Base-by-base conservation (phyloP, 2,329 filamentous ascomycete genomes). In the Curvularia sp. region DNA sequence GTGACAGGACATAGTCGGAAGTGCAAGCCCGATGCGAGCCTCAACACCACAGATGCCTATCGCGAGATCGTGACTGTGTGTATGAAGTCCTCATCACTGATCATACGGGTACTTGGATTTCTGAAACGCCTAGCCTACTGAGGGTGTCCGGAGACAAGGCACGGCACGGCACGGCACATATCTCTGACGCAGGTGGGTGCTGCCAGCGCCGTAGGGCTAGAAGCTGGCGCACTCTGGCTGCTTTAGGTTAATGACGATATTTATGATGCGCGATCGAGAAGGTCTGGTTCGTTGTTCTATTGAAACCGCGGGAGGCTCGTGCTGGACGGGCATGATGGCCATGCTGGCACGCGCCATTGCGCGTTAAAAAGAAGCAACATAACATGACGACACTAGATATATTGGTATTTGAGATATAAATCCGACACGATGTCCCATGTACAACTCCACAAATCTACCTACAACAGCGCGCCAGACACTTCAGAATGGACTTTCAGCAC, bases 261-360 rank as follows among this genome's bases (percentile, higher is more conserved):
- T 65, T 25, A 65, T 6, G 73, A 68, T 10, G 60, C 79, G 25
- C 19, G 41, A 56, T 56, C 41, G 53, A 50, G 30, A 23, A 21
- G 41, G 21, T 23, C 21, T 23, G 28, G n/a, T 52, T 55, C 39
- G 23, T 39, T 56, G 28, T 46, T 52, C 4, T 54, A 43, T 57
- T 57, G 50, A 57, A 57, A 57, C 55, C 23, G 45, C 39, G 50
- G 43, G 47, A n/a, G 50, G 55, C 55, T 55, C 50, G 50, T 53
- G 55, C 36, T 46, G 18, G 18, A 30, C 28, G 19, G 34, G 55
- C 46, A 48, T 48, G 45, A 57, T 57, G 30, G 39, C 19, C 23
- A 27, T 12, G 19, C 38, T 54, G 50, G 50, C 55, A 54, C 55
- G 55, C 55, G 45, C 53, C 38, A 45, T 49, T 19, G 49, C 50